These are phyloP conservation scores for Rachicladosporium sp. DNA, from an alignment of 2,329 filamentous ascomycete genomes.

Conservation along the genomic window DNA sequence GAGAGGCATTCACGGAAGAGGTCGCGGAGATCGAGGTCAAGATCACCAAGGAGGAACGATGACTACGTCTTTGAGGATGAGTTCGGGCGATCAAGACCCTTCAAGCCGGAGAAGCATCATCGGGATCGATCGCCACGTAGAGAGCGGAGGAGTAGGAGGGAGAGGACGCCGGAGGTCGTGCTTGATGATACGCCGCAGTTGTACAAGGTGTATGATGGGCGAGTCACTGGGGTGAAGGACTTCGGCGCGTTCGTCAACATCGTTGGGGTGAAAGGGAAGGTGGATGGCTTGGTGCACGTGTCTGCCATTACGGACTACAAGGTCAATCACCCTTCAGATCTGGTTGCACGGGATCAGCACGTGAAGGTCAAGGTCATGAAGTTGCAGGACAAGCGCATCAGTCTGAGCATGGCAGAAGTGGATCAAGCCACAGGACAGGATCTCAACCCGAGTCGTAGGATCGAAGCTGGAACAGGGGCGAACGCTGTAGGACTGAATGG, in stretches of 20 bases:
- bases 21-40: conserved; percentile 36
- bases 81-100: conserved; percentile 38
- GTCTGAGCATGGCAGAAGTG: conserved; percentile 93
- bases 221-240: conserved; percentile 84
- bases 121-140: conserved; percentile 25
- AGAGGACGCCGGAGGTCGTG: conserved; percentile 56
- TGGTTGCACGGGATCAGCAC: conserved; percentile 65
- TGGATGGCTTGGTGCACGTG: conserved; percentile 87
- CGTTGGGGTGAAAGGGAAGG: conserved; percentile 73
- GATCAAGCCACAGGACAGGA: conserved; percentile 83
- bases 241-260: conserved; percentile 94
- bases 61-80: conserved; percentile 48
- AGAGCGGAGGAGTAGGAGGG: conserved; percentile 35
- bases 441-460: conserved; percentile 60
- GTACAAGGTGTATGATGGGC: conserved; percentile 80
- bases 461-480: conserved; percentile 71
- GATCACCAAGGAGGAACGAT: conserved; percentile 37
- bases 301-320: conserved; percentile 78
- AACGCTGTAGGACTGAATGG: conserved; percentile 76
- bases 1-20: conserved; percentile 28
- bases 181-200: conserved; percentile 70
- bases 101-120: conserved; percentile 31
- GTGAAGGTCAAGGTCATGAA: conserved; percentile 91
- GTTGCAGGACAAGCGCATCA: conserved; percentile 69
- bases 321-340: conserved; percentile 82